These are phyloP conservation scores for Viola pubescens DNA, from an alignment of 441 rosid genomes.

Conservation along the genomic window DNA sequence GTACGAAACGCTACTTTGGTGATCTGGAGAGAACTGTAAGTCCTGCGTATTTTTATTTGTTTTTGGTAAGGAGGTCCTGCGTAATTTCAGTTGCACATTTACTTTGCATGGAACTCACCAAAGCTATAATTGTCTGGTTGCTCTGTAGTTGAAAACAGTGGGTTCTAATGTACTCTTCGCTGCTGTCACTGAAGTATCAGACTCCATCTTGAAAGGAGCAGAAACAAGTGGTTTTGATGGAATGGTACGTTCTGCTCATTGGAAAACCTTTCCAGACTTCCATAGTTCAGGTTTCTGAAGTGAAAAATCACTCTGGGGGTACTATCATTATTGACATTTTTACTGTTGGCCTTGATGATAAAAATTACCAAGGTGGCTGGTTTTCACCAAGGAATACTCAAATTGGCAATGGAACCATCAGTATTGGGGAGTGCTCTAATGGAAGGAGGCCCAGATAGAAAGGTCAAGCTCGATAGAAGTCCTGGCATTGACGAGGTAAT, in stretches of 20 bases:
- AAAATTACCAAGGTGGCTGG: conserved; percentile 54
- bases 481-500: conserved; percentile 90
- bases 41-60: conserved; percentile 8
- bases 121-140: conserved; percentile 22
- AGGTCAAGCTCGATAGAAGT: conserved; percentile 76
- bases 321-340: conserved; percentile 11
- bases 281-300: too few relatives aligned
- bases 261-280: conserved; percentile 1
- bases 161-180: conserved; percentile 86
- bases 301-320: neutral
- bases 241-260: conserved; percentile 43
- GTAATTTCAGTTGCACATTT: neutral
- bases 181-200: conserved; percentile 88
- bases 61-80: conserved; percentile 5
- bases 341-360: conserved; percentile 2
- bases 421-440: conserved; percentile 76
- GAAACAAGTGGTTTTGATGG: conserved; percentile 95
- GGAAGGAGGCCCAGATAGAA: conserved; percentile 93
- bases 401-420: conserved; percentile 96
- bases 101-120: conserved; percentile 10
- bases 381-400: conserved; percentile 85
- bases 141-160: conserved; percentile 69
- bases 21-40: conserved; percentile 89
- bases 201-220: conserved; percentile 82
- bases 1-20: conserved; percentile 92